phyloP scores from a whole-genome alignment of 306 rosid genomes.

The Cucurbita argyrosperma region DNA sequence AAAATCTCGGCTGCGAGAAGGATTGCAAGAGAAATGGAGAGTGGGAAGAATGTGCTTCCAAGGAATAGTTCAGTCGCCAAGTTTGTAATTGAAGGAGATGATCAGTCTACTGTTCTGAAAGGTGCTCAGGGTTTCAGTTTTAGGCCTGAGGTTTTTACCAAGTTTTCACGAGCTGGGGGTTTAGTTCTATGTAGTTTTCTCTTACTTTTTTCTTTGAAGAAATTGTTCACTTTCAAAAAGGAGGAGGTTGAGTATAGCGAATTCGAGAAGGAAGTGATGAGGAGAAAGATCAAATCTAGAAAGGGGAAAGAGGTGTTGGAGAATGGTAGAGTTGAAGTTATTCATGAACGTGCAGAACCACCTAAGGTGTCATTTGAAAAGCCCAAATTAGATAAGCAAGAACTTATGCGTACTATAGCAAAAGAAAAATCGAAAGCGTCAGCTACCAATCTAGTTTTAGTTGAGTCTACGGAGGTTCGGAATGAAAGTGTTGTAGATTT shows the following conservation, averaged over 20 bases:
- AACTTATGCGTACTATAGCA: constrained; percentile 36
- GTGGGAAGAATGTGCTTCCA: constrained; percentile 49
- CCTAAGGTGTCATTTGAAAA: constrained; percentile 17
- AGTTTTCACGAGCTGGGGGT: constrained; percentile 39
- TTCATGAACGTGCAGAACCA: constrained; percentile 26
- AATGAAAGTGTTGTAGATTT: constrained; percentile 11
- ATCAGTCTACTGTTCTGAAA: constrained; percentile 32
- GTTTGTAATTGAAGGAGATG: constrained; percentile 47
- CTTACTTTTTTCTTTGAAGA: constrained; percentile 50
- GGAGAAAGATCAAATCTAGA: constrained; percentile 70
- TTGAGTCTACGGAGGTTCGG: constrained; percentile 13
- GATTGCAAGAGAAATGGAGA: constrained; percentile 68
- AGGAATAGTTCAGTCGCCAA: constrained; percentile 70
- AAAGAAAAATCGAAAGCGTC: constrained; percentile 29
- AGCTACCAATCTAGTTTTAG: constrained; percentile 18
- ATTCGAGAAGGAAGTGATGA: constrained; percentile 71
- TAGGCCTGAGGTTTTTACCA: constrained; percentile 29
- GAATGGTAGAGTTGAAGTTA: constrained; percentile 44
- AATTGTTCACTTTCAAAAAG: constrained; percentile 30
- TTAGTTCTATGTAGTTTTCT: constrained; percentile 37
- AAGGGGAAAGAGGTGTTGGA: constrained; percentile 46
- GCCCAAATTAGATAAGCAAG: constrained; percentile 60
- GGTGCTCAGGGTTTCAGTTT: constrained; percentile 25
- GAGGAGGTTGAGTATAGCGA: constrained; percentile 35
- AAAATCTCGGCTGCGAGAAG: constrained; percentile 41